phyloP scores from a whole-genome alignment of 176 grass and related monocot genomes.

The Alopecurus myosuroides region DNA sequence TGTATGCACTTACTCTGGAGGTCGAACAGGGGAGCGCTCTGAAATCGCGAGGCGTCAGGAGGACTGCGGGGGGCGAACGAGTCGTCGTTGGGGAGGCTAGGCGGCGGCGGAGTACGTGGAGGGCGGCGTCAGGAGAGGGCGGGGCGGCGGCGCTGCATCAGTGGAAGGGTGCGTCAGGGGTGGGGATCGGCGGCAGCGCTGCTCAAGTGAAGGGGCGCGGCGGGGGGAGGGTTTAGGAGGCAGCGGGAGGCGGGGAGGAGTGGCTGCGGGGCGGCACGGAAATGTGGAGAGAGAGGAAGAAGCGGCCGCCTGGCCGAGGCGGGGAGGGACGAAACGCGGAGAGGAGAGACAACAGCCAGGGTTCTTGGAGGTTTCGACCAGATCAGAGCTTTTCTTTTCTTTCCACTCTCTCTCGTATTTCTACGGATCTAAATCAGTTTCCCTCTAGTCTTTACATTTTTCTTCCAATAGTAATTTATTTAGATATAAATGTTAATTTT shows the following conservation, averaged over 20 bases:
- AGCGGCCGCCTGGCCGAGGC: background rate
- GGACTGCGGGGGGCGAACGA: background rate
- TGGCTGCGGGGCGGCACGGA: background rate
- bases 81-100: background rate
- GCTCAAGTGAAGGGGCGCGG: background rate
- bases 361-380: background rate
- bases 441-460: too few species aligned
- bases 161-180: background rate
- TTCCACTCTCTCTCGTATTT: too few species aligned
- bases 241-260: background rate
- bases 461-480: too few species aligned
- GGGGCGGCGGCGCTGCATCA: background rate
- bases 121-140: background rate
- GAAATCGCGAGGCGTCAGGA: background rate
- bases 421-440: too few species aligned
- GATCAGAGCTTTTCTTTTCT: background rate
- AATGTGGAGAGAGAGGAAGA: background rate
- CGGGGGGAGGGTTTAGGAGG: background rate
- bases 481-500: too few species aligned
- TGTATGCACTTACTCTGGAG: background rate
- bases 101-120: background rate
- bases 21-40: background rate
- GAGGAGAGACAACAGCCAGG: background rate
- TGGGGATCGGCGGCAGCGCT: background rate
- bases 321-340: background rate